phyloP scores from a whole-genome alignment of 352 stramenopile genomes.

The Phytopythium kandeliae region DNA sequence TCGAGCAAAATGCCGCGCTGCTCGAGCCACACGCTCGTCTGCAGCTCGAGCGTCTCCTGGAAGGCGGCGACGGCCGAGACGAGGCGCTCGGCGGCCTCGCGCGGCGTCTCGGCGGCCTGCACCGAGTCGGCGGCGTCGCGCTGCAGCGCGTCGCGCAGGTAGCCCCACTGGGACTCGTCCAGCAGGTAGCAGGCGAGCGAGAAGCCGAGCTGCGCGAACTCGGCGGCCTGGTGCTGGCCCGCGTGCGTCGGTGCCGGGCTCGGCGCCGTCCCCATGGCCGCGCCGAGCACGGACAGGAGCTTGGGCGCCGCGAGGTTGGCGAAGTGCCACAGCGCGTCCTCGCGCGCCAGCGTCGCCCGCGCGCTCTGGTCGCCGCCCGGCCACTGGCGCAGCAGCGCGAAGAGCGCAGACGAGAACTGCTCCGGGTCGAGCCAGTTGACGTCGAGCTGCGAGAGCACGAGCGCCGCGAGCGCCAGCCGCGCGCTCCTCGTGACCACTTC shows the following conservation, averaged over 20 bases:
- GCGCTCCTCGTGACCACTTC: background rate
- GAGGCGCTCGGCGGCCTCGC: background rate
- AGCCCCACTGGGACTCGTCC: constrained; percentile 1
- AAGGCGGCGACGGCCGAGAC: background rate
- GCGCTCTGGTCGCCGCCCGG: background rate
- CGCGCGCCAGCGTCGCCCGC: background rate
- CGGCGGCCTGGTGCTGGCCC: background rate
- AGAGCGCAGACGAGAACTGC: background rate
- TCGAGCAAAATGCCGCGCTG: constrained; percentile 2
- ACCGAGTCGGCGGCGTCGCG: background rate
- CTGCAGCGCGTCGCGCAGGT: background rate
- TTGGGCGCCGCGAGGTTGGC: background rate
- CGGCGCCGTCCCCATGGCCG: background rate
- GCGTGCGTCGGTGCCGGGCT: background rate
- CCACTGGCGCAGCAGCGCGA: constrained; percentile 6
- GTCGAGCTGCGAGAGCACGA: constrained; percentile 5
- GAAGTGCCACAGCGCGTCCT: constrained; percentile 5
- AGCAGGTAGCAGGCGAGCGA: background rate
- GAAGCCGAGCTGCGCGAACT: constrained; percentile 2
- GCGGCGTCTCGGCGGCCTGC: background rate
- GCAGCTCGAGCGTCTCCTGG: constrained; percentile 3
- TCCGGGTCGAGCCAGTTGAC: constrained; percentile 3
- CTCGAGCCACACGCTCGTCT: constrained; percentile 1
- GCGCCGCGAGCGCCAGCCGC: constrained; percentile 1
- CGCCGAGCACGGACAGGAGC: background rate